Percentiles rank a stretch among this genome's conserved stretches.
These are phyloP conservation scores for Suillus occidentalis DNA, from an alignment of 768 basidiomycete genomes.

Conservation along the genomic window DNA sequence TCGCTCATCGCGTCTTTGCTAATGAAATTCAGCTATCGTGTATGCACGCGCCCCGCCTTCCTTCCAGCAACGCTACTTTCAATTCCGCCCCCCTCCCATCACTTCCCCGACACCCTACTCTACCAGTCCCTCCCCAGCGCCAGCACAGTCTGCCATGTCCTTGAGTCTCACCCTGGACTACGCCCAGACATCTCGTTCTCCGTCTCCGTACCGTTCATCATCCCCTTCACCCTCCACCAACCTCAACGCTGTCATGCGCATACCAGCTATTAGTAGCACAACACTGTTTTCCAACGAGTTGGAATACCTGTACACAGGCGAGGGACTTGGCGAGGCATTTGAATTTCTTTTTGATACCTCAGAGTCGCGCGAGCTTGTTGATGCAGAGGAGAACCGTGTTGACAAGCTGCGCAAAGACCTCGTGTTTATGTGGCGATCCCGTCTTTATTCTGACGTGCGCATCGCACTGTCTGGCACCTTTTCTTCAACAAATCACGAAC, in stretches of 20 bases:
- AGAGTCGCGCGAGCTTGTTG: conserved; percentile 42
- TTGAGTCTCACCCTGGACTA: conserved; percentile 48
- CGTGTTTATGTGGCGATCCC: conserved; percentile 95
- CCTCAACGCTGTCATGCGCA: conserved; percentile 51
- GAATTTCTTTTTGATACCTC: conserved; percentile 79
- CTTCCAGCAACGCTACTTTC: conserved; percentile 89
- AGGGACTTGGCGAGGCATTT: conserved; percentile 84
- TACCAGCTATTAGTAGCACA: conserved; percentile 70
- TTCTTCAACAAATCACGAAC: conserved; percentile 62
- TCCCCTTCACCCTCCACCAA: conserved; percentile 45
- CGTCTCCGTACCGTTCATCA: conserved; percentile 46
- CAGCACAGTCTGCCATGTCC: conserved; percentile 62
- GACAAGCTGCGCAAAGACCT: conserved; percentile 92
- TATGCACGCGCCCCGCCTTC: conserved; percentile 92
- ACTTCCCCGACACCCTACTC: conserved; percentile 51
- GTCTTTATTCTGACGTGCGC: conserved; percentile 89
- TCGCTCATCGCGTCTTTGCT: conserved; percentile 5
- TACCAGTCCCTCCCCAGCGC: conserved; percentile 49
- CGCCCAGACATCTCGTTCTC: conserved; percentile 41
- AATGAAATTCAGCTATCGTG: conserved; percentile 65
- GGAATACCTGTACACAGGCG: conserved; percentile 93
- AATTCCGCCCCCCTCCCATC: conserved; percentile 61
- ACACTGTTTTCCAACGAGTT: conserved; percentile 86
- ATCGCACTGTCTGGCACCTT: conserved; percentile 75
- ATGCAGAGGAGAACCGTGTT: conserved; percentile 56